phyloP scores from a whole-genome alignment of 768 basidiomycete genomes.

The Boletus rubropictus region DNA sequence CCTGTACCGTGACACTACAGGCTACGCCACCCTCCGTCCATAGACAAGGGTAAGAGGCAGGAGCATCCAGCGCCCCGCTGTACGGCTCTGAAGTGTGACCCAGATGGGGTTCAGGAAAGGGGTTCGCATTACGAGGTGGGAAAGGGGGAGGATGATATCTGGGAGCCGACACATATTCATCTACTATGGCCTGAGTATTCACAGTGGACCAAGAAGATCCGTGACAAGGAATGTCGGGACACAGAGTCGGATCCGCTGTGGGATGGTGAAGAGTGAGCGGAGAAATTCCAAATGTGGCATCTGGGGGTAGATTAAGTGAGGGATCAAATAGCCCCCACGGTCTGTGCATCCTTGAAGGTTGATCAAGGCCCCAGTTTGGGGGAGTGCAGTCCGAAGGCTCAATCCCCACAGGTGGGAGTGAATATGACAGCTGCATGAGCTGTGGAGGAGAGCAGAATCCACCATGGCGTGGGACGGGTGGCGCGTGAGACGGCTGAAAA shows the following conservation, averaged over 20 bases:
- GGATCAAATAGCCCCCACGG: conserved; percentile 5
- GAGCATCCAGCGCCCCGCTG: not conserved
- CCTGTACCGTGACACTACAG: conserved; percentile 18
- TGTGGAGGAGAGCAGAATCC: not conserved
- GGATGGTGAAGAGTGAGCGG: not conserved
- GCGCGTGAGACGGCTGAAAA: not conserved
- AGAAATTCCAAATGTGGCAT: not conserved
- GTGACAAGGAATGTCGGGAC: not conserved
- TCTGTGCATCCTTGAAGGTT: not conserved
- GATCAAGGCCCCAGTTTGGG: not conserved
- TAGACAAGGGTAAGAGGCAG: conserved; percentile 14
- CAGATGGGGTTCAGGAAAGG: not conserved
- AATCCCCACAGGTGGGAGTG: not conserved
- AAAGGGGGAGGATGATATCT: not conserved
- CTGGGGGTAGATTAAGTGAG: not conserved
- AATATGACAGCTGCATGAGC: not conserved
- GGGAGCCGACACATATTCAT: not conserved
- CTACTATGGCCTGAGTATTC: not conserved
- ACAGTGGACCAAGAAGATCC: conserved; percentile 1
- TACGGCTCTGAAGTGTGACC: conserved; percentile 1
- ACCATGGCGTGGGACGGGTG: not conserved
- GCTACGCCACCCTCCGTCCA: conserved; percentile 12
- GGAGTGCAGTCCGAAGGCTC: not conserved
- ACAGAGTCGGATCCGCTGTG: not conserved
- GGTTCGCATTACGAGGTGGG: not conserved